phyloP scores from a whole-genome alignment of 805 yeast genomes.

The Pichia occidentalis region DNA sequence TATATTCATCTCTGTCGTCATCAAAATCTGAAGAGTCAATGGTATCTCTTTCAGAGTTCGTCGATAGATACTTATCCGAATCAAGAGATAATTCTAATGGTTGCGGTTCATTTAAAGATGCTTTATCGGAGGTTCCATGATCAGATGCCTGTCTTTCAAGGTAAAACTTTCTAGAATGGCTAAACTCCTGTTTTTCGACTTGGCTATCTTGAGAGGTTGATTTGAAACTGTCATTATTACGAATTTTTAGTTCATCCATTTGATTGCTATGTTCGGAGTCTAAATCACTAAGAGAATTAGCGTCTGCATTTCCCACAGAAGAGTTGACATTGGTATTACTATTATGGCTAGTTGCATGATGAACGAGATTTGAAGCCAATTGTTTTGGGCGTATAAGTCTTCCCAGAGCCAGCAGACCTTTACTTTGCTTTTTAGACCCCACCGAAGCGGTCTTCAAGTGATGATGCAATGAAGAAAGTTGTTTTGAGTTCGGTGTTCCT shows the following conservation, averaged over 20 bases:
- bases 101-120: no score
- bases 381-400: constrained; percentile 10
- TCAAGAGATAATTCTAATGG: no score
- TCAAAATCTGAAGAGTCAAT: constrained; percentile 5
- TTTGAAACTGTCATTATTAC: neutral
- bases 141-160: no score
- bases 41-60: constrained; percentile 7
- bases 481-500: neutral
- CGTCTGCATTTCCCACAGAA: constrained; percentile 1
- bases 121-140: neutral
- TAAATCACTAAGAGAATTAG: neutral
- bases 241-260: neutral
- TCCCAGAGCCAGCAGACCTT: constrained; percentile 7
- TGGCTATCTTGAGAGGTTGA: neutral
- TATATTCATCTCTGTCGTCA: neutral
- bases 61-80: neutral
- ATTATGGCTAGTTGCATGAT: constrained; percentile 7
- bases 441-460: neutral
- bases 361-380: constrained; percentile 7
- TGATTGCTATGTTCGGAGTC: constrained; percentile 1
- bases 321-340: neutral
- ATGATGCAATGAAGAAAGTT: neutral
- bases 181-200: no score
- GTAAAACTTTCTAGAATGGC: no score
- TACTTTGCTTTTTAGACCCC: constrained; percentile 2